Base-by-base conservation (phyloP, 2,329 filamentous ascomycete genomes). In the Hymenotorrendiella dingleyae region DNA sequence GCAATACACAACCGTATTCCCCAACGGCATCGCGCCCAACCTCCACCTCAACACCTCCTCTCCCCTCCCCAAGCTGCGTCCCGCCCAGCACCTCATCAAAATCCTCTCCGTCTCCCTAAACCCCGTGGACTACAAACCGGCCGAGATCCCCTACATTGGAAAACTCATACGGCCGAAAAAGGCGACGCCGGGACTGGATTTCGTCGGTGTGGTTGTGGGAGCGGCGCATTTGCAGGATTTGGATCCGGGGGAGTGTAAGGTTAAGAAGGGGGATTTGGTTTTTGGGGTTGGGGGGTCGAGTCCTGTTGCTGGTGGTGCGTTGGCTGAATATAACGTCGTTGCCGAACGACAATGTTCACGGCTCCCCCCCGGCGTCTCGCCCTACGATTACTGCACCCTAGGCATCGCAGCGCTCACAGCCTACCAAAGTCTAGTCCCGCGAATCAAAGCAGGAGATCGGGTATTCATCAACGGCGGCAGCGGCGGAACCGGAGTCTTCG, bases 401-500 rank as follows among this genome's bases (percentile, higher is more conserved):
- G 64, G 65, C 3, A 48, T 68, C 12, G 63, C 64, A 1, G 62
- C 56, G 1, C 47, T 65, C 45, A 68, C 67, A 9, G 64, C 65
- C 1, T 53, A 68, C 6, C 65, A 68, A 33, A 26, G 42, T 20
- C 59, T 77, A 21, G 55, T 72, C 20, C 66, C 67, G 1, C 60
- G 68, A 43, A 66, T 72, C 35, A 62, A 64, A 19, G 48, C 59
- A 4, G 76, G 76, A 14, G 68, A 74, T 36, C 72, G 69, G 51
- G 67, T 84, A 5, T 76, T 83, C 52, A 71, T 84, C 58, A 83
- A 84, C 49, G 80, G 78, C n/a, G 79, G 78, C 1, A 76, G 71
- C 6, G 80, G 80, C 4, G 80, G 80, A 0, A 72, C 69, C 1
- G 81, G 81, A 0, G 68, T 71, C 0, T 81, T 71, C 43, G 71